phyloP scores from a whole-genome alignment of 2,329 filamentous ascomycete species.

The Xylariaceae sp. region DNA sequence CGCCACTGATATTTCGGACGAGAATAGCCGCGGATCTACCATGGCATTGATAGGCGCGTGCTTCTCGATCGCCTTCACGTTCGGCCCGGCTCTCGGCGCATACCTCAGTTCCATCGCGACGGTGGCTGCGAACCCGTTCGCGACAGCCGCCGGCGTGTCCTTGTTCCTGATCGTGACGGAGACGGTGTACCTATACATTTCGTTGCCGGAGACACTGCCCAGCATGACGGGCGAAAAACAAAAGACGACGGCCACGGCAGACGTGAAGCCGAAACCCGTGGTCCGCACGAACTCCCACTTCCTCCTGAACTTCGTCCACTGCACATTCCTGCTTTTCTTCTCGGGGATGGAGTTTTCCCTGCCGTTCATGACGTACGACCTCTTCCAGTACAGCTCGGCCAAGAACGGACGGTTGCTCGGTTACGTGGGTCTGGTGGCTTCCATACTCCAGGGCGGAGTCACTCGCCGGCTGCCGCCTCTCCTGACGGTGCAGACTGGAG shows the following conservation, averaged over 20 bases:
- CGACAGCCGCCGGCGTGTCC: conserved; percentile 86
- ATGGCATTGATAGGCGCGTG: conserved; percentile 97
- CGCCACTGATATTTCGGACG: conserved; percentile 92
- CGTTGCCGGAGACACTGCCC: conserved; percentile 84
- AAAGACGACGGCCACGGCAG: conserved; percentile 31
- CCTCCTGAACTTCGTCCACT: conserved; percentile 82
- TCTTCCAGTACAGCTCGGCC: conserved; percentile 80
- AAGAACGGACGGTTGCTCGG: conserved; percentile 86
- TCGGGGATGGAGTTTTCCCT: conserved; percentile 98
- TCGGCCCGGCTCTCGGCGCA: conserved; percentile 89
- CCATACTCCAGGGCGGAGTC: conserved; percentile 89
- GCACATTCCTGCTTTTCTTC: conserved; percentile 93
- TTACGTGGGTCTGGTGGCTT: conserved; percentile 88
- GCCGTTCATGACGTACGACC: conserved; percentile 94
- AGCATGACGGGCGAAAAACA: conserved; percentile 43
- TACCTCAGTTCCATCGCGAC: conserved; percentile 77
- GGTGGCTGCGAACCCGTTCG: conserved; percentile 89
- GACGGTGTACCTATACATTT: conserved; percentile 83
- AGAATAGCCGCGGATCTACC: conserved; percentile 79
- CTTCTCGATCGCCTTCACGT: conserved; percentile 96
- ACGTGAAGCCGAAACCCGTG: conserved; percentile 23
- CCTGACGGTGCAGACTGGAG: conserved; percentile 76
- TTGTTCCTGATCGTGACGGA: conserved; percentile 82
- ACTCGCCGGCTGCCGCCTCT: conserved; percentile 84
- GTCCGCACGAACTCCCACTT: conserved; percentile 79